A percentile compares a stretch with the other conserved stretches of the same genome.
phyloP scores from a whole-genome alignment of 2,329 filamentous ascomycete genomes.

The Exophiala aquamarina region DNA sequence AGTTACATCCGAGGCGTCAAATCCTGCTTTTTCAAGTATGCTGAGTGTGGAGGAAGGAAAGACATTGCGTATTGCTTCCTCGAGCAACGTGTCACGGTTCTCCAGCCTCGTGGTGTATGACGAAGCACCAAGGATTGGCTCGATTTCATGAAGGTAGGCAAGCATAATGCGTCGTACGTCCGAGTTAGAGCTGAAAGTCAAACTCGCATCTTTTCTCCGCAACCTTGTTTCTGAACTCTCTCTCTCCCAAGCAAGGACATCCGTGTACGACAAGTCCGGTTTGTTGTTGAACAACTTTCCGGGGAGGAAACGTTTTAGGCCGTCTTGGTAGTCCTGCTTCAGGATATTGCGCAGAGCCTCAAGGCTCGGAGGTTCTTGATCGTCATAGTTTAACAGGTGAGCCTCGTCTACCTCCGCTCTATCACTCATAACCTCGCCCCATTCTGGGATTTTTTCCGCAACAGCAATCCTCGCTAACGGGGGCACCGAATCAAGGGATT shows the following conservation, averaged over 20 bases:
- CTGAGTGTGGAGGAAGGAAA: slow-evolving; percentile 32
- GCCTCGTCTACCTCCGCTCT: too few species aligned
- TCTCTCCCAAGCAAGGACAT: slow-evolving; percentile 12
- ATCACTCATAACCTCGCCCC: too few species aligned
- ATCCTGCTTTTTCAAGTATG: slow-evolving; percentile 35
- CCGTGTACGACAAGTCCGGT: slow-evolving; percentile 17
- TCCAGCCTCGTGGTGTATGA: neutral
- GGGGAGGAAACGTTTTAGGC: neutral
- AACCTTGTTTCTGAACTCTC: neutral
- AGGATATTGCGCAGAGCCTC: too few species aligned
- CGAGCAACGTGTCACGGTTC: slow-evolving; percentile 18
- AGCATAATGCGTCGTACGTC: slow-evolving; percentile 36
- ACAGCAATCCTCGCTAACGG: too few species aligned
- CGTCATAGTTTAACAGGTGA: too few species aligned
- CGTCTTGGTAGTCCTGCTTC: too few species aligned
- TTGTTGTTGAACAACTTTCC: slow-evolving; percentile 3
- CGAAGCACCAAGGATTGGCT: slow-evolving; percentile 29
- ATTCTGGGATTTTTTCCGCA: too few species aligned
- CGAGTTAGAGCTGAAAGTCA: slow-evolving; percentile 26
- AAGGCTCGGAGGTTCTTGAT: too few species aligned
- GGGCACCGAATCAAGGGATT: too few species aligned
- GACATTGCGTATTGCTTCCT: slow-evolving; percentile 33
- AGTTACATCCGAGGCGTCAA: slow-evolving; percentile 41
- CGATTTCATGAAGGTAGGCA: slow-evolving; percentile 38
- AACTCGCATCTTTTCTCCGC: slow-evolving; percentile 11